Percentiles rank a stretch among this genome's conserved stretches.
Conservation (phyloP, 2,329 filamentous ascomycete genomes). For the Ophiosphaerella herpotricha region DNA sequence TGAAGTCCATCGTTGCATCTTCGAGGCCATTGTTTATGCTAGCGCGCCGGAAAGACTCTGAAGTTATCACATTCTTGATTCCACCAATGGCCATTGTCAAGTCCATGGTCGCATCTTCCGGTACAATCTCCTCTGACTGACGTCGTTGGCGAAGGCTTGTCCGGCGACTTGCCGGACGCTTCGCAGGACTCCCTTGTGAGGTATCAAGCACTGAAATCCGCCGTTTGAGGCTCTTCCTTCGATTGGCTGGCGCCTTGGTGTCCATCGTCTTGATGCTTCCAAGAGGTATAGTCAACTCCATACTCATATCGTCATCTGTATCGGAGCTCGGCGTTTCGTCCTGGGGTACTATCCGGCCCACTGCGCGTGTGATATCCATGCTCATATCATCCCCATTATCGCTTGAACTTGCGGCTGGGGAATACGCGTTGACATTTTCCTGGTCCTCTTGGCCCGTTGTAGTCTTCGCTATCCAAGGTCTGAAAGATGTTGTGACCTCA, state of each 20-base stretch:
- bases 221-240: conserved; percentile 50
- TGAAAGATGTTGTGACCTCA: conserved; percentile 74
- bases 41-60: conserved; percentile 20
- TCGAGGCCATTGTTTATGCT: conserved; percentile 34
- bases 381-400: conserved; percentile 69
- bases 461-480: conserved; percentile 70
- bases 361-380: conserved; percentile 88
- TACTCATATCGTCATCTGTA: conserved; percentile 54
- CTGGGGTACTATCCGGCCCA: conserved; percentile 75
- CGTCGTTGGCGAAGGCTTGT: conserved; percentile 47
- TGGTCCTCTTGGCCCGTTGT: conserved; percentile 50
- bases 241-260: conserved; percentile 30
- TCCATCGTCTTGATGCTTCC: conserved; percentile 53
- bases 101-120: conserved; percentile 49
- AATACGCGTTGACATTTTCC: conserved; percentile 57
- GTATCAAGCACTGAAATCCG: conserved; percentile 47
- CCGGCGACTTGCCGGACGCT: conserved; percentile 38
- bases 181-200: conserved; percentile 44
- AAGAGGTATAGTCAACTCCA: conserved; percentile 62
- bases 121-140: conserved; percentile 42
- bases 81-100: conserved; percentile 45
- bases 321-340: conserved; percentile 44
- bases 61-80: conserved; percentile 31
- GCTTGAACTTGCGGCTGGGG: conserved; percentile 50
- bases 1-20: conserved; percentile 49